Conservation (phyloP, 176 grass and related monocot genomes). For the Puya raimondii region DNA sequence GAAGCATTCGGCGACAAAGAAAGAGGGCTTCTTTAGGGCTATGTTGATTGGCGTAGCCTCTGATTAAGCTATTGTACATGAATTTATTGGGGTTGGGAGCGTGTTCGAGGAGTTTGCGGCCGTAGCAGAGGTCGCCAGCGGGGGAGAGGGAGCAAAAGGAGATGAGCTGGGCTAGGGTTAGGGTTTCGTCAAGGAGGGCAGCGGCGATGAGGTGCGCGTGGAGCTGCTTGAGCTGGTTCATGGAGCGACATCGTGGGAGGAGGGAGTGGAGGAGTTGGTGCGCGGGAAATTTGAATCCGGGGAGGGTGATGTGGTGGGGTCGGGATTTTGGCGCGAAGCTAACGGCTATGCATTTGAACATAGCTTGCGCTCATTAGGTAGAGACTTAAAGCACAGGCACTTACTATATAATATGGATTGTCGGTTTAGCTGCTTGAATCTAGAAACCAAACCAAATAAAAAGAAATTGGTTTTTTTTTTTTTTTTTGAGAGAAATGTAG, state of each 20-base stretch:
- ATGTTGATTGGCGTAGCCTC: constrained; percentile 12
- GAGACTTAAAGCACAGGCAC: no score
- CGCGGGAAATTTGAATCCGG: not conserved
- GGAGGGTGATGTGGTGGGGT: not conserved
- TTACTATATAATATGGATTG: no score
- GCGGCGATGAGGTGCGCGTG: constrained; percentile 26
- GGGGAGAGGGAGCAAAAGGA: constrained; percentile 15
- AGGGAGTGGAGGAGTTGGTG: not conserved
- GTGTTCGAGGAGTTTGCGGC: constrained; percentile 25
- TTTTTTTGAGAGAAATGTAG: no score
- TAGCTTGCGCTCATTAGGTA: not conserved
- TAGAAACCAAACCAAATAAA: no score
- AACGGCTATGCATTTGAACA: not conserved
- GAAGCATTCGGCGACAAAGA: constrained; percentile 15
- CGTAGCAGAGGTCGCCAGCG: not conserved
- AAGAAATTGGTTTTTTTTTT: no score
- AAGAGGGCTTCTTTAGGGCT: constrained; percentile 10
- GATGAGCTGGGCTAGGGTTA: constrained; percentile 18
- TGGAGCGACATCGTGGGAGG: constrained; percentile 11
- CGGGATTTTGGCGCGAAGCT: not conserved
- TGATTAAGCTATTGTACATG: constrained; percentile 22
- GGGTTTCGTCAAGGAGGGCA: not conserved
- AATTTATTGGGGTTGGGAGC: constrained; percentile 22
- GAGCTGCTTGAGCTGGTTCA: constrained; percentile 26
- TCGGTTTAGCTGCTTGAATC: no score